phyloP scores from a whole-genome alignment of 2,329 filamentous ascomycete species.

The Ramularia endophylla region DNA sequence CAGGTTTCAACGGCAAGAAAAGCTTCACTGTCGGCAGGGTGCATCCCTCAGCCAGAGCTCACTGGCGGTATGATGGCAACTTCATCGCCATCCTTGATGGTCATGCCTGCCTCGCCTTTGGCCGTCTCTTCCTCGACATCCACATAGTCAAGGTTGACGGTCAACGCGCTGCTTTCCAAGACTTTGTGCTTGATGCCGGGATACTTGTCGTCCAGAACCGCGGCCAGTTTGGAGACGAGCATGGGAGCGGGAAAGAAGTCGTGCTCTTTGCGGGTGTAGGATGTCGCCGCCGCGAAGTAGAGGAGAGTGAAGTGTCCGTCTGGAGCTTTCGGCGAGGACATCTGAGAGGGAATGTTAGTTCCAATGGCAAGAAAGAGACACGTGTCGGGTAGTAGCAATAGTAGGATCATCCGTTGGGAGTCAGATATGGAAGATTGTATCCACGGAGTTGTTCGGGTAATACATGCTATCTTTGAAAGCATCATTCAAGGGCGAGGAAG shows the following conservation, averaged over 20 bases:
- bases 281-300: conserved; percentile 73
- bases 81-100: conserved; percentile 70
- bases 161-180: conserved; percentile 67
- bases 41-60: conserved; percentile 66
- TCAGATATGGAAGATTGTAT: conserved; percentile 21
- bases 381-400: too few species aligned
- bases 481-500: conserved; percentile 33
- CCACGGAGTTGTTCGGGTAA: conserved; percentile 38
- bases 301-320: conserved; percentile 68
- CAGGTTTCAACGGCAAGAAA: too few species aligned
- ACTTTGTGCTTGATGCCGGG: conserved; percentile 63
- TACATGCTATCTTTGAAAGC: conserved; percentile 39
- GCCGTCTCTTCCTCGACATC: conserved; percentile 53
- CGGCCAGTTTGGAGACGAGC: conserved; percentile 56
- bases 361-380: too few species aligned
- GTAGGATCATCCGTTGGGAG: too few species aligned
- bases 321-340: conserved; percentile 45
- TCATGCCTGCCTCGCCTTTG: conserved; percentile 35
- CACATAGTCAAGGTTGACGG: conserved; percentile 75
- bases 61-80: conserved; percentile 85
- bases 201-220: conserved; percentile 62
- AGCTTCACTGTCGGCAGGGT: too few species aligned
- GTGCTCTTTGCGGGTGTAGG: conserved; percentile 61
- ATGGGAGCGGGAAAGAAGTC: conserved; percentile 64
- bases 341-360: conserved; percentile 17